Base-by-base conservation (phyloP, 139 green algal genomes). In the Edaphochlamys debaryana region DNA sequence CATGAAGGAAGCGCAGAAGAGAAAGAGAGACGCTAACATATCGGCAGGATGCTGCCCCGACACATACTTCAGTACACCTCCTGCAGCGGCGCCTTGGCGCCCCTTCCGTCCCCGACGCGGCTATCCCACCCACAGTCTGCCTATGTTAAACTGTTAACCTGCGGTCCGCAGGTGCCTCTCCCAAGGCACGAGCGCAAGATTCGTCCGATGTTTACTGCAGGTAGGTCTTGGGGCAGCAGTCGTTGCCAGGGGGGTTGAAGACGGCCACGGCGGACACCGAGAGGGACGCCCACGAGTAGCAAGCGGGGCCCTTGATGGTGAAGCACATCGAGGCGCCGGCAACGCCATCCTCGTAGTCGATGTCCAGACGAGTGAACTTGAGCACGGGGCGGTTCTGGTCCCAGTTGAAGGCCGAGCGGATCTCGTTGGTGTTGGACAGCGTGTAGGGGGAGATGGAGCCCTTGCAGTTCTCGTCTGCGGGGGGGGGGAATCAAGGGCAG, bases 351-450 rank as follows among this genome's bases (percentile, higher is more conserved):
- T 29, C 60, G 60, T 50, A 64, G 40, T 40, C 9, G 13, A 81
- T 19, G 60, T 71, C 41, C 29, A 81, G 58, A 17, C 19, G 20
- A 30, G 58, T 81, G 74, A 81, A 81, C 74, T 81, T 81, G 40
- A 81, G 74, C 5, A 81, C 40, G 11, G 74, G 74, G 20, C 6
- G 5, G 40, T 29, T 48, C 1, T 29, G 50, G 60, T 71, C 74
- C 74, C 74, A 81, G 30, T n/a, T 6, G 60, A 81, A 71, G 8
- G 74, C 62, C 2, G 73, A 64, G 29, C 36, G 38, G 25, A n/a
- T 58, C 27, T 60, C 73, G 30, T 30, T 45, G 40, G 3, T 17
- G 38, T n/a, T 40, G 40, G 74, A 42, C 17, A 81, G 40, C 0
- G 60, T 71, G 41, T 63, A 62, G 30, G 74, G 60, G 40, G 4